A percentile compares a stretch with the other conserved stretches of the same genome.
These are phyloP conservation scores for Delitschia confertaspora DNA, from an alignment of 495 filamentous ascomycete species.

Conservation along the genomic window DNA sequence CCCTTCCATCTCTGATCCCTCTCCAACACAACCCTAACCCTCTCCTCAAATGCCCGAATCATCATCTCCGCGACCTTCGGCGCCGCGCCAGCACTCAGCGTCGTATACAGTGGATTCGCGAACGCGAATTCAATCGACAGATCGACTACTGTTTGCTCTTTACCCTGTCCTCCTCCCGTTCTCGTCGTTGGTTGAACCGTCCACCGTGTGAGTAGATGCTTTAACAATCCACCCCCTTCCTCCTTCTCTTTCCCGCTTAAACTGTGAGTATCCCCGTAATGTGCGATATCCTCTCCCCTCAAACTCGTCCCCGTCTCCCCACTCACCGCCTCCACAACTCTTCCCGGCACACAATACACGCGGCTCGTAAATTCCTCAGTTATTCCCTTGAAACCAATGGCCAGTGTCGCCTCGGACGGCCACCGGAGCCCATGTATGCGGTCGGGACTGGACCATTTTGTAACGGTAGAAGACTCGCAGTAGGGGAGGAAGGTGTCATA, in stretches of 20 bases:
- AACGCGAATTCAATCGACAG: conserved; percentile 74
- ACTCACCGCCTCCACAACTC: conserved; percentile 68
- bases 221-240: conserved; percentile 52
- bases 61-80: conserved; percentile 77
- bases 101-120: conserved; percentile 71
- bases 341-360: conserved; percentile 60
- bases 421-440: conserved; percentile 40
- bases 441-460: conserved; percentile 44
- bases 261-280: conserved; percentile 29
- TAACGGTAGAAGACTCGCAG: conserved; percentile 64
- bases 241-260: conserved; percentile 26
- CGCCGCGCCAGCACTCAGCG: conserved; percentile 67
- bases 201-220: conserved; percentile 72
- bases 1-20: conserved; percentile 1
- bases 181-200: conserved; percentile 43
- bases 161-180: conserved; percentile 22
- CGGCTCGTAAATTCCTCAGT: conserved; percentile 70
- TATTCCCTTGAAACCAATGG: conserved; percentile 73
- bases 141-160: conserved; percentile 57
- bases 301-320: conserved; percentile 47
- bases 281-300: conserved; percentile 30
- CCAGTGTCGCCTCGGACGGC: conserved; percentile 69
- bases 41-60: conserved; percentile 87
- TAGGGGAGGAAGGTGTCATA: conserved; percentile 83
- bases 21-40: conserved; percentile 48